Evolutionary conservation across 345 rosid species (phyloP).

Genomic region (Noccaea bulbosa): DNA sequence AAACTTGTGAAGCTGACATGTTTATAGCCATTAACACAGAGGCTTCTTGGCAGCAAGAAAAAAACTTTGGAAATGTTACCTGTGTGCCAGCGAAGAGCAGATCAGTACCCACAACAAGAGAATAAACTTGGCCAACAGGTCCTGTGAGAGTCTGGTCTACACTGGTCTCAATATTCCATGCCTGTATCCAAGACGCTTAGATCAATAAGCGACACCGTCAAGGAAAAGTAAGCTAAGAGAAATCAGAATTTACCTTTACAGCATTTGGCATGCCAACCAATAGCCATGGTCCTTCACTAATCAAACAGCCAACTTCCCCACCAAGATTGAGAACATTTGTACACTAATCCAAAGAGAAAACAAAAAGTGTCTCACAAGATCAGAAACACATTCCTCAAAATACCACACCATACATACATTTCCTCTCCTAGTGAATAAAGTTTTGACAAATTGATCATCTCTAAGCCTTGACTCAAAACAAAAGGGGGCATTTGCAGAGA

Average conservation of each 20-base stretch:
- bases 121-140: constrained; percentile 93
- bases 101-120: constrained; percentile 81
- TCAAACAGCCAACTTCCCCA: constrained; percentile 91
- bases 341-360: constrained; percentile 55
- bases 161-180: constrained; percentile 78
- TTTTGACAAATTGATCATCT: background rate
- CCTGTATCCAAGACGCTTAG: constrained; percentile 25
- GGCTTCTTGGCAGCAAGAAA: background rate
- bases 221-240: constrained; percentile 1
- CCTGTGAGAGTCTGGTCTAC: constrained; percentile 79
- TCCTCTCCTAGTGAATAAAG: background rate
- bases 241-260: constrained; percentile 64
- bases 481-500: too few relatives aligned
- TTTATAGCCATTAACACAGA: background rate
- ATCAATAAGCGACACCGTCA: background rate
- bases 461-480: too few relatives aligned
- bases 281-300: constrained; percentile 95
- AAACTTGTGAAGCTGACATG: background rate
- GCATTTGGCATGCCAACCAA: constrained; percentile 86
- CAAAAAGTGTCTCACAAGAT: constrained; percentile 14
- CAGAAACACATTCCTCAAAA: background rate
- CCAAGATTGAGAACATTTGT: constrained; percentile 63
- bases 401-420: background rate
- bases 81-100: constrained; percentile 91
- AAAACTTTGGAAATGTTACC: constrained; percentile 48